These are phyloP conservation scores for Marasmius fiardii DNA, from an alignment of 1,284 basidiomycete species.

Conservation along the genomic window DNA sequence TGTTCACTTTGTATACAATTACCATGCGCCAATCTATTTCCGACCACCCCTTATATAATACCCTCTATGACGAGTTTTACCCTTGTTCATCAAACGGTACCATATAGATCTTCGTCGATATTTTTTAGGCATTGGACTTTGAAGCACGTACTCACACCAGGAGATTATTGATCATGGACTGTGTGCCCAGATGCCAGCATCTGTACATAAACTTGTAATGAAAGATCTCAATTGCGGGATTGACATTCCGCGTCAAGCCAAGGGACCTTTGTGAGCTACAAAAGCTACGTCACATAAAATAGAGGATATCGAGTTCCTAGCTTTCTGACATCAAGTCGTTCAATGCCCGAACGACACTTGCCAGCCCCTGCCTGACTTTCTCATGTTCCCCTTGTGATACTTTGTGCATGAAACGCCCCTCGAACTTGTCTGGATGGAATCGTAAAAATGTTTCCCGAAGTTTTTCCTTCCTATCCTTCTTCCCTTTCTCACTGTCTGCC, in stretches of 20 bases:
- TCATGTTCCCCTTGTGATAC: conserved; percentile 63
- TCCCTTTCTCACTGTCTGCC: conserved; percentile 22
- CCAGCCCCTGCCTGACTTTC: conserved; percentile 73
- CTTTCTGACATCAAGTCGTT: conserved; percentile 42
- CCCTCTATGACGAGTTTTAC: too few species aligned
- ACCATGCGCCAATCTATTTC: too few species aligned
- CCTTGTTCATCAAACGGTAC: too few species aligned
- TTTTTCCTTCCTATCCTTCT: conserved; percentile 52
- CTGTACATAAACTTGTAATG: background rate
- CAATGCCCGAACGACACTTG: conserved; percentile 57
- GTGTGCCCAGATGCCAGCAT: too few species aligned
- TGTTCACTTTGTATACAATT: background rate
- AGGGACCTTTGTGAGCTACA: background rate
- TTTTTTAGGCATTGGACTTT: too few species aligned
- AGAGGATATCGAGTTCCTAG: background rate
- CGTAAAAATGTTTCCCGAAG: conserved; percentile 71
- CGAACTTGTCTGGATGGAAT: conserved; percentile 88
- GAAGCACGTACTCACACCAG: too few species aligned
- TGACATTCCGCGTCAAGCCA: background rate
- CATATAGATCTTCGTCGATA: too few species aligned
- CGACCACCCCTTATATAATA: too few species aligned
- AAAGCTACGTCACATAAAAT: background rate
- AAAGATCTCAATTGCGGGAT: background rate
- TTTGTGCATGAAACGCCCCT: conserved; percentile 62
- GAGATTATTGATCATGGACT: too few species aligned